Base-by-base conservation (phyloP, 805 yeast genomes). In the Wickerhamiella sorbophila region DNA sequence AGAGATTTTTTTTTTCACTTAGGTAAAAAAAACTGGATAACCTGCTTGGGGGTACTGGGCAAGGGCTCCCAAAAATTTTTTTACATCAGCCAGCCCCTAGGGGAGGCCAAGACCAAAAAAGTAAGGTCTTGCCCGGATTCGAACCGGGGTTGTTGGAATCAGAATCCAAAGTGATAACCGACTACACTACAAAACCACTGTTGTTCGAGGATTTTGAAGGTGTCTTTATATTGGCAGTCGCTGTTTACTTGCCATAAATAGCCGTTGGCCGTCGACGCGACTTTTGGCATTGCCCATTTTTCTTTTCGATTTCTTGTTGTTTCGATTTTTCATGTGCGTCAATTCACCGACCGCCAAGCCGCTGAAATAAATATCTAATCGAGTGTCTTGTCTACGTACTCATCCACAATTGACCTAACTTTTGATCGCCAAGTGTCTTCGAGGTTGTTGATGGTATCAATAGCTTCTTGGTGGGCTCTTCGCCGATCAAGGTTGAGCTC, bases 71-170 rank as follows among this genome's bases (percentile, higher is more conserved):
- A 8, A 6, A 6, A 6, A 24, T 24, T 24, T 31, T 38, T 12
- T 24, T 12, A 6, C 29, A 24, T 24, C 12, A 8, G 6, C 29
- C 29, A 24, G 6, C 29, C 29, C 29, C 6, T 24, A 24, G 12
- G 14, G 14, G 15, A 16, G 14, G 24, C 27, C 18, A 19, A 34
- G 19, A 34, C 15, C 20, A 19, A 22, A 18, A 27, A 29, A 44
- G 45, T 39, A 37, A 56, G 60, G 60, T 56, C 61, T 52, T 53
- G 49, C 60, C 61, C 59, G 61, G 61, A 52, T 46, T 58, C 62
- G 62, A 58, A 58, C 62, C 57, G 62, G 62, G 62, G 62, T 58
- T 52, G 43, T 50, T 53, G 50, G 62, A 54, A 57, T 58, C 62
- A 58, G 56, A 58, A 47, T 47, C 50, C 48, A 39, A 44, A 36